Percentiles rank a stretch among this genome's conserved stretches.
Evolutionary conservation across 225 moss, liverwort and hornwort genomes (phyloP).

Genomic region (Sphagnum contortum): DNA sequence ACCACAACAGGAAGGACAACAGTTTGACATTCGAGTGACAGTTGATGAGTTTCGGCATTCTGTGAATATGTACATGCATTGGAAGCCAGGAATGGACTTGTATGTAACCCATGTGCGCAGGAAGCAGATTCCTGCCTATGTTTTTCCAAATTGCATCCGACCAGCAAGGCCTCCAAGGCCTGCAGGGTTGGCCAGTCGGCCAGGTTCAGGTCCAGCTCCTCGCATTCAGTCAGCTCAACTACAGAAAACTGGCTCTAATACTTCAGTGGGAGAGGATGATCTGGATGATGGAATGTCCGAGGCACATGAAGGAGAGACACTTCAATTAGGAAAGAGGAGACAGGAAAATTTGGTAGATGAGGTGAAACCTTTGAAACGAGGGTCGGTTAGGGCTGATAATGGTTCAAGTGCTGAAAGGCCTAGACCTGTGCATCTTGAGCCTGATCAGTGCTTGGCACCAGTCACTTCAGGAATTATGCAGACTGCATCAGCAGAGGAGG

Average conservation of each 20-base stretch:
- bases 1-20: conserved; percentile 60
- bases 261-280: conserved; percentile 5
- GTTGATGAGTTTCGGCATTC: conserved; percentile 85
- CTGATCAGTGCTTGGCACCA: conserved; percentile 5
- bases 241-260: conserved; percentile 4
- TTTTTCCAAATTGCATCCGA: conserved; percentile 72
- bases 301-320: conserved; percentile 7
- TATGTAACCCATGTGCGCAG: conserved; percentile 87
- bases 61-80: conserved; percentile 67
- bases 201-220: conserved; percentile 8
- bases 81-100: conserved; percentile 85
- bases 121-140: conserved; percentile 84
- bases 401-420: conserved; percentile 8
- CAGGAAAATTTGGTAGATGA: conserved; percentile 19
- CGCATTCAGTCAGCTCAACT: conserved; percentile 5
- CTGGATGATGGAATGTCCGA: conserved; percentile 21
- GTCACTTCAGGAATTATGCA: conserved; percentile 10
- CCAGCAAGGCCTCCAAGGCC: conserved; percentile 57
- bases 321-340: conserved; percentile 13
- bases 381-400: background rate
- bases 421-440: conserved; percentile 4
- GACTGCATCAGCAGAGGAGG: conserved; percentile 15
- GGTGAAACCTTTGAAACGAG: conserved; percentile 13
- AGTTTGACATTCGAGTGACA: conserved; percentile 86
- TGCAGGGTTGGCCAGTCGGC: conserved; percentile 12